Evolutionary conservation across 2,329 filamentous ascomycete species (phyloP).

Genomic region (Exophiala sideris): DNA sequence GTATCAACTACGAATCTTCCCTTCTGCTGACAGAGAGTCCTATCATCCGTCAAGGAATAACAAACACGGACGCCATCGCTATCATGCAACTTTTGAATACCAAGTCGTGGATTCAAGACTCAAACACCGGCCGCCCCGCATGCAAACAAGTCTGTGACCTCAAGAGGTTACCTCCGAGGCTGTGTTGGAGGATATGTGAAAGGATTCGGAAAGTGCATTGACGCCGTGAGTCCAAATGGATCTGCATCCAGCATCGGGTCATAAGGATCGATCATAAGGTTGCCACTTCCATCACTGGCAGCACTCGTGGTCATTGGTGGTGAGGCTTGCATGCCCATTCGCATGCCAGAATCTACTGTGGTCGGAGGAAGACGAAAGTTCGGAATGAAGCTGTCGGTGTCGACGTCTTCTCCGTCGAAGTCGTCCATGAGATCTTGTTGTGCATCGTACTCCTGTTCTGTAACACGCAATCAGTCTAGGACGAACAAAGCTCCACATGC

Average conservation of each 20-base stretch:
- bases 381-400: conserved; percentile 64
- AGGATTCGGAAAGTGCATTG: conserved; percentile 89
- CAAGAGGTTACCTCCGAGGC: conserved; percentile 14
- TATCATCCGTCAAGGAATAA: not conserved
- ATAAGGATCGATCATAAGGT: conserved; percentile 63
- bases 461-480: conserved; percentile 65
- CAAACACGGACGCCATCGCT: conserved; percentile 13
- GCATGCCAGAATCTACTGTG: conserved; percentile 31
- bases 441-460: conserved; percentile 96
- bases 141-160: not conserved
- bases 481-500: conserved; percentile 60
- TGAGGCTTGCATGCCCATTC: conserved; percentile 44
- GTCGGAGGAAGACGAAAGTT: conserved; percentile 40
- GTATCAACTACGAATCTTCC: not conserved
- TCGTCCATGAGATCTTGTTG: conserved; percentile 87
- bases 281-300: conserved; percentile 39
- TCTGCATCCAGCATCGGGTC: conserved; percentile 89
- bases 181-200: conserved; percentile 49
- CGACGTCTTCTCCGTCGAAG: conserved; percentile 65
- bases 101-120: not conserved
- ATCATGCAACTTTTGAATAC: conserved; percentile 1
- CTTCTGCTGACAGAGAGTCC: not conserved
- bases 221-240: conserved; percentile 87
- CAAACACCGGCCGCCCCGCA: not conserved
- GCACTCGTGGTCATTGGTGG: conserved; percentile 38